phyloP scores from a whole-genome alignment of 2,329 filamentous ascomycete genomes.

The Ceratocystis eucalypticola region DNA sequence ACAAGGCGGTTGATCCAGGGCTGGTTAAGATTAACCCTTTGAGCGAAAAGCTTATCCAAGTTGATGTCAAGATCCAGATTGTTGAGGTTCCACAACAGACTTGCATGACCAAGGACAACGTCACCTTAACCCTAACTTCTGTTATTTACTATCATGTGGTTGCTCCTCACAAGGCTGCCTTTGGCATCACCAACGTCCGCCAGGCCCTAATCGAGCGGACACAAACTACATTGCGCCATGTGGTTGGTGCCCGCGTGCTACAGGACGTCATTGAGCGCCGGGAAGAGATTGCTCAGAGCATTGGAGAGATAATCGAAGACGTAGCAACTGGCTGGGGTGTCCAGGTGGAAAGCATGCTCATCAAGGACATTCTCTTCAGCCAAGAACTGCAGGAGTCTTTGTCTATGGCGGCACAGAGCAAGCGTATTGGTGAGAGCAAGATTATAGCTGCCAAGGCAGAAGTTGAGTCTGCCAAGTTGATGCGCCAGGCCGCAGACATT shows the following conservation, averaged over 20 bases:
- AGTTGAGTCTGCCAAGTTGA: constrained; percentile 90
- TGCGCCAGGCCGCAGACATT: constrained; percentile 88
- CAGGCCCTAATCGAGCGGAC: constrained; percentile 96
- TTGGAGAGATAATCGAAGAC: constrained; percentile 94
- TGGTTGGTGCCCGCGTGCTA: constrained; percentile 85
- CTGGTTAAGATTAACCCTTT: constrained; percentile 96
- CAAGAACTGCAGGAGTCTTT: constrained; percentile 90
- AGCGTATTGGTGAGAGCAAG: constrained; percentile 96
- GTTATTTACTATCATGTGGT: constrained; percentile 99
- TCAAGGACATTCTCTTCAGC: constrained; percentile 98
- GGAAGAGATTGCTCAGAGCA: constrained; percentile 90
- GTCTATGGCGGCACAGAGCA: constrained; percentile 96
- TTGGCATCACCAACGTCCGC: constrained; percentile 86
- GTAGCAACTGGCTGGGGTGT: constrained; percentile 91
- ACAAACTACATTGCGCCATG: constrained; percentile 92
- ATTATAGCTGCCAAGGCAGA: constrained; percentile 95
- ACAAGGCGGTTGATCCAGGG: constrained; percentile 89
- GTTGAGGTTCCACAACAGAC: constrained; percentile 91
- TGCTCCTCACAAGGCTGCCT: constrained; percentile 89
- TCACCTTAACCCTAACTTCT: constrained; percentile 80
- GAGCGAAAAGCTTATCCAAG: constrained; percentile 74
- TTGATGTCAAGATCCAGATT: constrained; percentile 99
- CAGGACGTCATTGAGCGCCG: constrained; percentile 98
- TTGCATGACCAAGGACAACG: constrained; percentile 99
- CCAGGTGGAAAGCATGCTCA: constrained; percentile 92